These are phyloP conservation scores for Fusarium sp. DNA, from an alignment of 2,329 filamentous ascomycete species.

Conservation along the genomic window DNA sequence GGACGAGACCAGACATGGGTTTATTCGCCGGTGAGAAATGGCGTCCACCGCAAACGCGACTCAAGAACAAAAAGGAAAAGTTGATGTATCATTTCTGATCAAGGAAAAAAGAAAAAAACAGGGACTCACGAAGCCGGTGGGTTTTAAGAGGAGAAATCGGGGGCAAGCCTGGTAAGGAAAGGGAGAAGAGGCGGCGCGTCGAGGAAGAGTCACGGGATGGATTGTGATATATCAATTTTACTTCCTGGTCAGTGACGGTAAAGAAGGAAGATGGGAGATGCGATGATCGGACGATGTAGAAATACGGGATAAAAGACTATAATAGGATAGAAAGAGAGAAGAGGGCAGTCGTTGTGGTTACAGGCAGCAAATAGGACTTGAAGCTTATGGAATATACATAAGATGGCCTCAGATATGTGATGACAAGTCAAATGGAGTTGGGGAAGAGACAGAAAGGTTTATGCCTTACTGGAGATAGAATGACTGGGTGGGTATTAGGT, in stretches of 20 bases:
- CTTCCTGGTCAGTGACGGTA: background rate
- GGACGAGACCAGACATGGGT: conserved; percentile 11
- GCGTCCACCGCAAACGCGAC: background rate
- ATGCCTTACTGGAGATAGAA: too few species aligned
- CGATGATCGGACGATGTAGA: too few species aligned
- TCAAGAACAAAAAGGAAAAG: background rate
- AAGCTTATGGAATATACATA: background rate
- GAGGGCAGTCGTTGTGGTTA: background rate
- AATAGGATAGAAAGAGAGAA: background rate
- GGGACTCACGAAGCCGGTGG: conserved; percentile 25
- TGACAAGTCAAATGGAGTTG: conserved; percentile 19
- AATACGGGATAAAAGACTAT: background rate
- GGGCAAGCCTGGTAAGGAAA: background rate
- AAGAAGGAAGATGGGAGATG: too few species aligned
- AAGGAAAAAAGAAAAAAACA: conserved; percentile 7
- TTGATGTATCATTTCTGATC: conserved; percentile 36
- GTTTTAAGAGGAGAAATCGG: conserved; percentile 1
- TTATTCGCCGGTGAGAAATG: conserved; percentile 25
- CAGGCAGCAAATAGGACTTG: conserved; percentile 1
- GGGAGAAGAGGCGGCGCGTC: conserved; percentile 23
- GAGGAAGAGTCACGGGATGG: conserved; percentile 26
- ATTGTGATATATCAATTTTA: conserved; percentile 41
- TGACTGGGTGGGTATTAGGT: background rate
- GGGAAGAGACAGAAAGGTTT: too few species aligned
- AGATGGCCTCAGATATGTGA: conserved; percentile 4